Conservation (phyloP, 2,329 filamentous ascomycete genomes). For the Pestalotiopsis sp. region DNA sequence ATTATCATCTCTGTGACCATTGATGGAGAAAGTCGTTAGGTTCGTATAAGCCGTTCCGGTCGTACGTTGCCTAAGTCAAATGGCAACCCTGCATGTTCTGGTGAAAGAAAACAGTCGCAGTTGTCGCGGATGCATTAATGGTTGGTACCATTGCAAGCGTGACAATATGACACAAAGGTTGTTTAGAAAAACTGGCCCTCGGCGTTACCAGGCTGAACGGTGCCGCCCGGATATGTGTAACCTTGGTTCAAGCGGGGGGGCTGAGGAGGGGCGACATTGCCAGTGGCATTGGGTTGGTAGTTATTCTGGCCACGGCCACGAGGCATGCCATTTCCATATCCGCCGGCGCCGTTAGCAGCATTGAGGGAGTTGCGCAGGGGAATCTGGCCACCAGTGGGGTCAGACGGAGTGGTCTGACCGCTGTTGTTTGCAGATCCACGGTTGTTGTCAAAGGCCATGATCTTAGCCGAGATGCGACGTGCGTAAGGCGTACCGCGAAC, state of each 20-base stretch:
- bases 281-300: slow-evolving; percentile 34
- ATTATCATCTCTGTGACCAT: slow-evolving; percentile 17
- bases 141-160: slow-evolving; percentile 32
- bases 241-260: slow-evolving; percentile 29
- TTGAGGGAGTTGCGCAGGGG: slow-evolving; percentile 40
- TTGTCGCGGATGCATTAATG: slow-evolving; percentile 29
- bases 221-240: slow-evolving; percentile 27
- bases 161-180: slow-evolving; percentile 14
- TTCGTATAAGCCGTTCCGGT: slow-evolving; percentile 33
- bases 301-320: slow-evolving; percentile 35
- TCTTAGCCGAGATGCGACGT: slow-evolving; percentile 89
- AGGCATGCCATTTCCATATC: slow-evolving; percentile 17
- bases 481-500: slow-evolving; percentile 94
- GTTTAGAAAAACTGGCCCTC: slow-evolving; percentile 32
- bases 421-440: slow-evolving; percentile 40
- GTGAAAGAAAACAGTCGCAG: slow-evolving; percentile 14
- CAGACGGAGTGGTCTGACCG: slow-evolving; percentile 54
- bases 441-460: slow-evolving; percentile 58
- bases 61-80: slow-evolving; percentile 28
- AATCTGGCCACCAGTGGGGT: slow-evolving; percentile 57
- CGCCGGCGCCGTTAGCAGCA: slow-evolving; percentile 12
- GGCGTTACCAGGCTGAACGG: slow-evolving; percentile 18
- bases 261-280: slow-evolving; percentile 35
- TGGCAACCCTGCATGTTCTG: slow-evolving; percentile 22
- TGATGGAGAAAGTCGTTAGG: slow-evolving; percentile 27